Evolutionary conservation across 768 basidiomycete species (phyloP), one percentile per base, ranked within the genome.

Genomic region (Psilocybe cyanescens): DNA sequence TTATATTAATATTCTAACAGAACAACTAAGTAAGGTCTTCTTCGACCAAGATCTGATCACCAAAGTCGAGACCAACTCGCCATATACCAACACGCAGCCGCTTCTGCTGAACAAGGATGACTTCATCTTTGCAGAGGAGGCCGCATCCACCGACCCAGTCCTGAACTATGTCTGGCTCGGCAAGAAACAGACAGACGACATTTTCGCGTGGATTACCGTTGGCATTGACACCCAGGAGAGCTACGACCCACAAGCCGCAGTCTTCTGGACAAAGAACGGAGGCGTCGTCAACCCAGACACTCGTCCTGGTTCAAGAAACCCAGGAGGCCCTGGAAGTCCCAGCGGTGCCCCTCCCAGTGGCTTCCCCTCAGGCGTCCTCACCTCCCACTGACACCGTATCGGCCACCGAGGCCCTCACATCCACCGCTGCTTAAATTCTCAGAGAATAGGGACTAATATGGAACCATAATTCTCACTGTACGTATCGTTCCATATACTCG

Each of bases 381-480:
- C 30, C 35, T 28, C 28, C 54, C 29, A 28, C n/a, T 28, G 11
- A 8, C 48, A 24, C 31, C 9, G 39, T 37, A 19, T 28, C 54
- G 19, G 37, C 41, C 4, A 19, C 54, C 12, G 19, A 44, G 8
- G 54, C 37, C 28, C 24, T 17, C 24, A 37, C 39, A n/a, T 55
- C 41, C 24, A 51, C 50, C 14, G 24, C 54, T 55, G 44, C 39
- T 14, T 51, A n/a, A 51, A 30, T 35, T 58, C 53, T 29, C 58
- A 80, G 77, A 79, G 9, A n/a, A 5, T 7, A 12, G n/a, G 5
- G 41, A 44, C 41, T 44, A 44, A 44, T 12, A 44, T 44, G 41
- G 41, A 11, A 44, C 11, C 14, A 5, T 12, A 4, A 8, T 44
- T 44, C 41, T 14, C 41, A 44, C 41, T 44, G 41, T 44, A 44